Conservation (phyloP, 2,329 filamentous ascomycete genomes). For the Diplodia scrobiculata region DNA sequence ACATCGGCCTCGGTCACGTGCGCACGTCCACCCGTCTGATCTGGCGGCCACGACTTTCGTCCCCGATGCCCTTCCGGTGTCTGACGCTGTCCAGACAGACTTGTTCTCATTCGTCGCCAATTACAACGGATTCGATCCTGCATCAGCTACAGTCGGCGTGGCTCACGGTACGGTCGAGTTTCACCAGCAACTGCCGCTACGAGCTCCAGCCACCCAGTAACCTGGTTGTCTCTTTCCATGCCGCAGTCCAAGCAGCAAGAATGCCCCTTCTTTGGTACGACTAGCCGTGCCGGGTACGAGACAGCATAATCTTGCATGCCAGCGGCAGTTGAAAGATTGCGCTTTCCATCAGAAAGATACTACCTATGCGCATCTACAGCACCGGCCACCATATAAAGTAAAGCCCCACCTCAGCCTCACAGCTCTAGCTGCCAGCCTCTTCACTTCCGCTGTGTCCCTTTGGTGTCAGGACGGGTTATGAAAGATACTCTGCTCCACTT, state of each 20-base stretch:
- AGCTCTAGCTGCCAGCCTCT: too few species aligned
- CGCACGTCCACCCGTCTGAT: not conserved
- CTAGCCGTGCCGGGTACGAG: not conserved
- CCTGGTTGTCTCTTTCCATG: not conserved
- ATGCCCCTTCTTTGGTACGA: not conserved
- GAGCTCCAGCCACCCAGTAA: not conserved
- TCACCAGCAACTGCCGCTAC: slow-evolving; percentile 3
- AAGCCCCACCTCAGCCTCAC: too few species aligned
- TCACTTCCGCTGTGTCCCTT: not conserved
- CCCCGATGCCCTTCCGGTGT: not conserved
- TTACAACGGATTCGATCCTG: not conserved
- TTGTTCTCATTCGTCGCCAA: not conserved
- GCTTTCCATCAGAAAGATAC: too few species aligned
- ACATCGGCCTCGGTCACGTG: slow-evolving; percentile 13
- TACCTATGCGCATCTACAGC: too few species aligned
- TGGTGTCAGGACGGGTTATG: too few species aligned
- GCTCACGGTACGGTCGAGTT: not conserved
- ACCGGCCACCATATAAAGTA: too few species aligned
- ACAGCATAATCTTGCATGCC: not conserved
- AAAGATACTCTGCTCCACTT: not conserved
- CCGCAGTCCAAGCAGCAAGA: not conserved
- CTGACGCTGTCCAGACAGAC: not conserved
- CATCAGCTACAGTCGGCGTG: not conserved
- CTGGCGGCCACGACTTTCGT: slow-evolving; percentile 5
- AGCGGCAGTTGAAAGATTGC: not conserved